Evolutionary conservation across 129 eudicot species (phyloP).

Genomic region (Saposhnikovia divaricata): DNA sequence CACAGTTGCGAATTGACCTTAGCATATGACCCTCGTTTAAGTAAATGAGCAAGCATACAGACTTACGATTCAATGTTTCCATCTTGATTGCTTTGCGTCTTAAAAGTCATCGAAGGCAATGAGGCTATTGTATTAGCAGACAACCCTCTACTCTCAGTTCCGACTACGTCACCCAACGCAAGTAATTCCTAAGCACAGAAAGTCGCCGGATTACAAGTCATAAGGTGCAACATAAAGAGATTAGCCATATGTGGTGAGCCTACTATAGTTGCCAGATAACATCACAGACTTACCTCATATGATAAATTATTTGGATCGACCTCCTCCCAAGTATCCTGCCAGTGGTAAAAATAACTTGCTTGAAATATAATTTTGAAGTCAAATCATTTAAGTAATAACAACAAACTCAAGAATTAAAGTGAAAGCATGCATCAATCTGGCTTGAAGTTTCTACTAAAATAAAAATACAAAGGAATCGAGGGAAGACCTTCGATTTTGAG

Average conservation of each 20-base stretch:
- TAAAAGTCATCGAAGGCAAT: constrained; percentile 57
- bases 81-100: constrained; percentile 38
- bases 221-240: neutral
- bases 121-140: constrained; percentile 86
- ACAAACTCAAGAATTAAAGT: too few species aligned
- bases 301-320: constrained; percentile 94
- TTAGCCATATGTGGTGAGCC: neutral
- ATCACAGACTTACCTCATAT: constrained; percentile 55
- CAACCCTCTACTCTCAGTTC: constrained; percentile 92
- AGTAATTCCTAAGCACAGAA: constrained; percentile 47
- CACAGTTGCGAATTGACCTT: constrained; percentile 14
- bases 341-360: too few species aligned
- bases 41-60: constrained; percentile 9
- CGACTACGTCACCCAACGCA: constrained; percentile 89
- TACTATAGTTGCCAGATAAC: neutral
- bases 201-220: neutral
- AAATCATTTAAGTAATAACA: too few species aligned
- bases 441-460: too few species aligned
- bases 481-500: too few species aligned
- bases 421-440: too few species aligned
- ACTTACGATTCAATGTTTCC: constrained; percentile 61
- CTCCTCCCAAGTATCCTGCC: constrained; percentile 90
- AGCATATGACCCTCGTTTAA: neutral
- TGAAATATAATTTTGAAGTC: too few species aligned
- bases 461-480: too few species aligned